phyloP scores from a whole-genome alignment of 2,329 filamentous ascomycete genomes.

The Apiospora aurea region DNA sequence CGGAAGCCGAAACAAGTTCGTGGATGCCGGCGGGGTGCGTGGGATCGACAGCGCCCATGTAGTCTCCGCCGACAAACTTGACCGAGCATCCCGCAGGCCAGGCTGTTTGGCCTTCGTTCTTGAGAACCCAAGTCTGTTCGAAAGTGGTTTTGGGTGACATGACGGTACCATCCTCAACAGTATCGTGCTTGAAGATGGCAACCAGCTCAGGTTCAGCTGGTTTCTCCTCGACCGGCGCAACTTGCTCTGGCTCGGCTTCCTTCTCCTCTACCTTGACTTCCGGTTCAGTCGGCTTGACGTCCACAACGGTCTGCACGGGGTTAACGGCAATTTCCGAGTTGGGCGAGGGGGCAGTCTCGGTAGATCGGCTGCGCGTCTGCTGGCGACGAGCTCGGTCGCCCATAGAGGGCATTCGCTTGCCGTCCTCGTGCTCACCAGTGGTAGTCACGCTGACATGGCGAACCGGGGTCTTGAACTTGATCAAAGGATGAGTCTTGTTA shows the following conservation, averaged over 20 bases:
- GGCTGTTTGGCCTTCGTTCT: slow-evolving; percentile 77
- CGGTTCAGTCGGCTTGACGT: slow-evolving; percentile 69
- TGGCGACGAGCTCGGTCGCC: slow-evolving; percentile 63
- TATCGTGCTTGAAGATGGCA: slow-evolving; percentile 78
- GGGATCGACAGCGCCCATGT: slow-evolving; percentile 92
- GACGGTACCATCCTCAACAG: slow-evolving; percentile 77
- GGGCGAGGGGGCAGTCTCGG: slow-evolving; percentile 58
- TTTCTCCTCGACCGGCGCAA: slow-evolving; percentile 35
- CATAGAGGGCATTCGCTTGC: slow-evolving; percentile 70
- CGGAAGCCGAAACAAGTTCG: slow-evolving; percentile 78
- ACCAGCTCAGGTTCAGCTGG: slow-evolving; percentile 44
- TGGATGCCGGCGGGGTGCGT: slow-evolving; percentile 78
- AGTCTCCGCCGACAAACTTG: slow-evolving; percentile 91
- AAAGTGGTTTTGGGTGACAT: slow-evolving; percentile 77
- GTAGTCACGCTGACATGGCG: slow-evolving; percentile 88
- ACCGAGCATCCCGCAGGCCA: slow-evolving; percentile 94
- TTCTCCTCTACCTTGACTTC: slow-evolving; percentile 41
- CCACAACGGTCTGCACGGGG: slow-evolving; percentile 74
- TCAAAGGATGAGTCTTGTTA: slow-evolving; percentile 94
- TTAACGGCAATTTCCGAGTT: slow-evolving; percentile 55
- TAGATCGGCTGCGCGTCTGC: slow-evolving; percentile 55
- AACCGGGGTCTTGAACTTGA: slow-evolving; percentile 96
- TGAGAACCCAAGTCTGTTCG: slow-evolving; percentile 89
- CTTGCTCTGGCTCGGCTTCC: slow-evolving; percentile 27
- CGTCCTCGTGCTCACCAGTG: slow-evolving; percentile 76